Percentiles rank a stretch among this genome's conserved stretches.
phyloP scores from a whole-genome alignment of 331 rosid species.

The Quercus lobata region DNA sequence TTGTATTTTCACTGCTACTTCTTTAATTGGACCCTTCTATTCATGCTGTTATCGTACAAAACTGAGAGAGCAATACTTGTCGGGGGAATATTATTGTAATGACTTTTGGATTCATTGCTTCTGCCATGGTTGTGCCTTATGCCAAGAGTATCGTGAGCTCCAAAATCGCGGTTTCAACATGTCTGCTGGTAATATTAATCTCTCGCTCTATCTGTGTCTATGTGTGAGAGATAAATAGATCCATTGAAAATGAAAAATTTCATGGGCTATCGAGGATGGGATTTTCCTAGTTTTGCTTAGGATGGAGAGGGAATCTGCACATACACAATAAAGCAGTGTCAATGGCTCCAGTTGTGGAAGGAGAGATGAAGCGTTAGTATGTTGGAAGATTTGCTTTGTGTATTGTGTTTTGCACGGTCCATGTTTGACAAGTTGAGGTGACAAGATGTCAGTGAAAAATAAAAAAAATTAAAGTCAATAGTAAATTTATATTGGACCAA shows the following conservation, averaged over 20 bases:
- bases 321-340: slow-evolving; percentile 15
- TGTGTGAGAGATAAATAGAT: no score
- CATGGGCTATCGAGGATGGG: background rate
- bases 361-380: slow-evolving; percentile 25
- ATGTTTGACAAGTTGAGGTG: background rate
- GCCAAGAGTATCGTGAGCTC: slow-evolving; percentile 55
- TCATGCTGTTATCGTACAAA: slow-evolving; percentile 38
- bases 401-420: background rate
- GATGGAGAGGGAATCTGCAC: slow-evolving; percentile 36
- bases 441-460: no score
- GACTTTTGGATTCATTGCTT: slow-evolving; percentile 34
- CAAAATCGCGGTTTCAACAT: slow-evolving; percentile 33
- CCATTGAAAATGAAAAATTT: background rate
- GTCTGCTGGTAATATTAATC: slow-evolving; percentile 22
- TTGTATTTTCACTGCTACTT: background rate
- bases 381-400: background rate
- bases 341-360: slow-evolving; percentile 16
- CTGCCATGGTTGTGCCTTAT: slow-evolving; percentile 37
- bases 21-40: background rate
- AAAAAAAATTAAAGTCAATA: no score
- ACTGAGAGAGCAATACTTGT: slow-evolving; percentile 27
- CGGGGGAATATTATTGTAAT: slow-evolving; percentile 21
- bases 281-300: background rate
- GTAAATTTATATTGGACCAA: no score
- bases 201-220: background rate